These are phyloP conservation scores for Saccharomyces eubayanus DNA, from an alignment of 805 yeast genomes.

Conservation along the genomic window DNA sequence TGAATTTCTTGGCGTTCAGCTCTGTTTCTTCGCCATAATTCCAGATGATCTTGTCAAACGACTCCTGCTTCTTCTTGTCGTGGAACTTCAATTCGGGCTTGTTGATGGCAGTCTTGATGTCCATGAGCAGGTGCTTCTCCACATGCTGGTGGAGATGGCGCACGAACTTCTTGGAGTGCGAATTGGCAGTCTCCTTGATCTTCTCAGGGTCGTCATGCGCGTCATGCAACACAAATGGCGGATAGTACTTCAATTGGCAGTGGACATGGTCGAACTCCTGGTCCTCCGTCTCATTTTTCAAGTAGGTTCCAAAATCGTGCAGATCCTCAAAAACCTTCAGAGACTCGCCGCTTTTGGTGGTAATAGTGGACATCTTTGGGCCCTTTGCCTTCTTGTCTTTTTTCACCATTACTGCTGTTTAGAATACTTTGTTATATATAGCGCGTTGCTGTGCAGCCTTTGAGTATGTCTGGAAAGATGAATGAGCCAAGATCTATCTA, in stretches of 20 bases:
- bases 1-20: conserved; percentile 57
- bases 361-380: conserved; percentile 22
- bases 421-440: neutral
- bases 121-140: conserved; percentile 60
- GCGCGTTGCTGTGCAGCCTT: neutral
- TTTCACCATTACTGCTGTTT: conserved; percentile 17
- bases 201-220: conserved; percentile 63
- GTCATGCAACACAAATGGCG: conserved; percentile 63
- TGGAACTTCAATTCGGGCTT: conserved; percentile 42
- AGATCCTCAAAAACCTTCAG: conserved; percentile 50
- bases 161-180: conserved; percentile 61
- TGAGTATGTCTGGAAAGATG: neutral
- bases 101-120: conserved; percentile 56
- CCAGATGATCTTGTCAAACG: conserved; percentile 49
- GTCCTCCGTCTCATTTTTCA: conserved; percentile 69
- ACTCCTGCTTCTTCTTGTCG: conserved; percentile 39
- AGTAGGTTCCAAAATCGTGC: conserved; percentile 50
- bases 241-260: conserved; percentile 58
- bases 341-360: conserved; percentile 26
- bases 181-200: conserved; percentile 63
- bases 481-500: neutral
- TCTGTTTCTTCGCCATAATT: conserved; percentile 49
- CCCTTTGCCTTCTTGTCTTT: conserved; percentile 26
- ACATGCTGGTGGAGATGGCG: conserved; percentile 71
- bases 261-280: conserved; percentile 63